These are phyloP conservation scores for Closterium sp. DNA, from an alignment of 139 green algal genomes.

Conservation along the genomic window DNA sequence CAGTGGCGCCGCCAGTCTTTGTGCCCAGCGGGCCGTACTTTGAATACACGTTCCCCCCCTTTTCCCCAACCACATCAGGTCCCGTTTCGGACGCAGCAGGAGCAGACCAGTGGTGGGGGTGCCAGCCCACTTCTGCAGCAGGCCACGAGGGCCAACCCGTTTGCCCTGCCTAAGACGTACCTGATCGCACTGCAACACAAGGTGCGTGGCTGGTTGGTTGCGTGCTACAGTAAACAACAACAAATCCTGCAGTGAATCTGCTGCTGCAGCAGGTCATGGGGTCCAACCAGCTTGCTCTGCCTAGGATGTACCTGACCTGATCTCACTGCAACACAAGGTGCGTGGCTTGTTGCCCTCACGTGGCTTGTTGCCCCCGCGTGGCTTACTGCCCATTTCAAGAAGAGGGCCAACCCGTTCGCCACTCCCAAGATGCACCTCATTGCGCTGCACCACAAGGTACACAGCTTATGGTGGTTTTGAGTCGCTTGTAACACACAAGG, in stretches of 20 bases:
- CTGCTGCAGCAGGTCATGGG: too few species aligned
- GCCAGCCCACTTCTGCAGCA: conserved; percentile 6
- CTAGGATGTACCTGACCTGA: too few species aligned
- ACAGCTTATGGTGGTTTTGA: too few species aligned
- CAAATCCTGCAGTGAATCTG: neutral
- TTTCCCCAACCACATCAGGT: neutral
- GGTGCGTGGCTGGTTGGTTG: conserved; percentile 12
- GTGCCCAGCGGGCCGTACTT: too few species aligned
- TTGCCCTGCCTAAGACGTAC: conserved; percentile 73
- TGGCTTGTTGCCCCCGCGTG: too few species aligned
- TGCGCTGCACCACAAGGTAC: conserved; percentile 75
- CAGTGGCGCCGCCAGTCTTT: too few species aligned
- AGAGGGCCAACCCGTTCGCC: conserved; percentile 63
- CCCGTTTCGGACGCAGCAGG: neutral
- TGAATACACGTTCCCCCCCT: neutral
- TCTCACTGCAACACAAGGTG: too few species aligned
- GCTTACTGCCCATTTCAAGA: too few species aligned
- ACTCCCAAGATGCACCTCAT: conserved; percentile 78
- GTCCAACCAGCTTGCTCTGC: conserved; percentile 14
- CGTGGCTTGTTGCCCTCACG: too few species aligned
- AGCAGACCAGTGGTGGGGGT: neutral
- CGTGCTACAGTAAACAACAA: neutral
- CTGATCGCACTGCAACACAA: conserved; percentile 66
- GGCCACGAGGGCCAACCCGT: conserved; percentile 45
- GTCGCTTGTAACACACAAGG: too few species aligned